Evolutionary conservation across 202 grass and related monocot genomes (phyloP), one percentile per base, ranked within the genome.

Genomic region (Eragrostis tef): DNA sequence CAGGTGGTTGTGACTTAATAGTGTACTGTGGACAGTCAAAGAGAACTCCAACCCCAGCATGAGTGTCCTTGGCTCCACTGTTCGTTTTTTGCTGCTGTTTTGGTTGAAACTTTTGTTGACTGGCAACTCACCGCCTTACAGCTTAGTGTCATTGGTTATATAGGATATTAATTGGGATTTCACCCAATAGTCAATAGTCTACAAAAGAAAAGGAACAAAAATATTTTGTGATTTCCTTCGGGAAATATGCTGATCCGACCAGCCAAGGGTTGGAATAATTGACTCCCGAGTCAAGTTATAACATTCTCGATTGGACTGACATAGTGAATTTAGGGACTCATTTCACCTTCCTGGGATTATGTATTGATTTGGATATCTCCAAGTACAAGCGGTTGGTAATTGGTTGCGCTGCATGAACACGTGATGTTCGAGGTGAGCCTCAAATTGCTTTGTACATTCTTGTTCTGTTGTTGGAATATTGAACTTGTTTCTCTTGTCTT

Each of bases 1-100:
- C 86, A 87, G 67, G 61, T 74, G 26, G 42, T 84, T 26, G 77
- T 89, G 51, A 68, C 76, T 78, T 84, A 79, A 48, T 86, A 80
- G 73, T 48, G 47, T 76, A 69, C 20, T 27, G 43, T 50, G 15
- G 31, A 62, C 50, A 31, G 22, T 64, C 29, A 21, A 62, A 85
- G 69, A 13, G 49, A 71, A 79, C 70, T 72, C 24, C 9, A 60
- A 5, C 49, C 46, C 45, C 45, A 71, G 66, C 77, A 59, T 81
- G 7, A 54, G 11, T 84, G 45, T 63, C 19, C 48, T 78, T 66
- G 62, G 29, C 25, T 67, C n/a, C 25, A 34, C 49, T 75, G 44
- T n/a, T 75, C 34, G 29, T 21, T 26, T 59, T 20, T 52, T 86
- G 48, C 22, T 83, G 52, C 15, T 79, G 51, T 62, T 86, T 16